Percentiles rank a stretch among this genome's conserved stretches.
Evolutionary conservation across 2,329 filamentous ascomycete species (phyloP).

Genomic region (Penicillium palitans): DNA sequence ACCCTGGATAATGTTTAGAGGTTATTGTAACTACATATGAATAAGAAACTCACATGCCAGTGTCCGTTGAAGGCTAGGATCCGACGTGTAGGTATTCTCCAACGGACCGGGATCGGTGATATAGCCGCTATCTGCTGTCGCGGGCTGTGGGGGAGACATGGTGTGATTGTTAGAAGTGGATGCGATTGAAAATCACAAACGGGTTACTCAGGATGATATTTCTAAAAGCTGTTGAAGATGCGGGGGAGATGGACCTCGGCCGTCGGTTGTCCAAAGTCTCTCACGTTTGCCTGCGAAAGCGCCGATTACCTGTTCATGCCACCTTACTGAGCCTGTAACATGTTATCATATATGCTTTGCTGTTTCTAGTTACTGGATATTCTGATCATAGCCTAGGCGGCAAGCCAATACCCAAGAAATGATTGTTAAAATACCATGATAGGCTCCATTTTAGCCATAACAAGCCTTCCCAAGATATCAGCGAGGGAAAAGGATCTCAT

Average conservation of each 20-base stretch:
- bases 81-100: slow-evolving; percentile 59
- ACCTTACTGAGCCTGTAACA: neutral
- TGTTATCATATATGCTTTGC: neutral
- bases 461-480: neutral
- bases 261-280: slow-evolving; percentile 10
- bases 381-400: neutral
- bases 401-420: no score
- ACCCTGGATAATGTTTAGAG: slow-evolving; percentile 18
- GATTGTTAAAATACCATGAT: neutral
- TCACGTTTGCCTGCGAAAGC: slow-evolving; percentile 3
- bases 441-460: neutral
- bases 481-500: neutral
- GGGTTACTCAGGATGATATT: neutral
- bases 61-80: slow-evolving; percentile 54
- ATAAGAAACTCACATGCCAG: slow-evolving; percentile 47
- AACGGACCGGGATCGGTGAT: slow-evolving; percentile 57
- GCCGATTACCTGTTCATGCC: neutral
- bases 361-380: neutral
- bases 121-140: slow-evolving; percentile 51
- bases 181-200: neutral
- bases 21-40: neutral
- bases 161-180: neutral
- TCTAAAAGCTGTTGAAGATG: neutral
- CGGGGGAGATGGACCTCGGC: slow-evolving; percentile 18
- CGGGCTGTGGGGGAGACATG: slow-evolving; percentile 24